These are phyloP conservation scores for Psidium friedrichsthalianum DNA, from an alignment of 345 rosid genomes.

Conservation along the genomic window DNA sequence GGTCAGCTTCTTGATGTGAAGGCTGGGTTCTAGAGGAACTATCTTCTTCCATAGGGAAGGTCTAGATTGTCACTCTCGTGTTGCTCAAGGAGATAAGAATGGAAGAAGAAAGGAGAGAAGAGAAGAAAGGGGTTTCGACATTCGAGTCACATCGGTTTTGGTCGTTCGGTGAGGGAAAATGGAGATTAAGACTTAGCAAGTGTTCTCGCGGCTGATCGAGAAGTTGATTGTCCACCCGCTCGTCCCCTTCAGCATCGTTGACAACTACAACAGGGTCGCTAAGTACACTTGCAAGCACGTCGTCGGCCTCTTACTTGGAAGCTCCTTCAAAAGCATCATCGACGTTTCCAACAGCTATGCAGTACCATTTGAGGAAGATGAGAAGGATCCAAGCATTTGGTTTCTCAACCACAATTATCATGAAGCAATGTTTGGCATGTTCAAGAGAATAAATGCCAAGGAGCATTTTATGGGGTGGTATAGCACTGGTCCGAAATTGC, in stretches of 20 bases:
- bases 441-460: slow-evolving; percentile 93
- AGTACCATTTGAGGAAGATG: slow-evolving; percentile 99
- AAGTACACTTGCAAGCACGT: slow-evolving; percentile 91
- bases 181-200: slow-evolving; percentile 93
- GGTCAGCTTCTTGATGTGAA: too few relatives aligned
- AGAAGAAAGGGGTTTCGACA: background rate
- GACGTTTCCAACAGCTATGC: slow-evolving; percentile 90
- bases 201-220: slow-evolving; percentile 70
- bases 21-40: too few relatives aligned
- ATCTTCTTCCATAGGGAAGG: too few relatives aligned
- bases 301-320: slow-evolving; percentile 74
- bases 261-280: slow-evolving; percentile 90
- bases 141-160: background rate
- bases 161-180: slow-evolving; percentile 6
- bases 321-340: slow-evolving; percentile 68
- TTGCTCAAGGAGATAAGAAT: too few relatives aligned
- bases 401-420: slow-evolving; percentile 97
- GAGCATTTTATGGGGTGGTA: slow-evolving; percentile 98
- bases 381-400: slow-evolving; percentile 84
- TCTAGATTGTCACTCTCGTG: too few relatives aligned
- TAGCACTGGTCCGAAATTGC: slow-evolving; percentile 84
- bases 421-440: slow-evolving; percentile 92
- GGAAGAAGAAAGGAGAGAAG: too few relatives aligned
- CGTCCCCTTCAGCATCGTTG: slow-evolving; percentile 90
- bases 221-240: slow-evolving; percentile 92